Conservation (phyloP, 2,329 filamentous ascomycete species). For the Chaetothyriales sp. region DNA sequence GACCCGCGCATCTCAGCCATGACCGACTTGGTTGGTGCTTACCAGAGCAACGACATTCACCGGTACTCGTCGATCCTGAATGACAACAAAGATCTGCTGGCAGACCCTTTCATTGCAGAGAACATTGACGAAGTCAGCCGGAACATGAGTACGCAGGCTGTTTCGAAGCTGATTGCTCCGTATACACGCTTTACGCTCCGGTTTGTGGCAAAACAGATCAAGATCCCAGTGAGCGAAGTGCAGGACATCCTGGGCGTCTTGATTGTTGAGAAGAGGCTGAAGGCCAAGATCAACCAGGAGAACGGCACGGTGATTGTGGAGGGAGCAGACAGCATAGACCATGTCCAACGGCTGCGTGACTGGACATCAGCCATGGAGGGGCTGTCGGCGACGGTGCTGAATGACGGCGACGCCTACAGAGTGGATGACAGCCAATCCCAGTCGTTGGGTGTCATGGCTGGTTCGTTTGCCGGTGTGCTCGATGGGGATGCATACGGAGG, state of each 20-base stretch:
- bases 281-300: conserved; percentile 79
- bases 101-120: conserved; percentile 91
- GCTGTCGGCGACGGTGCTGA: conserved; percentile 58
- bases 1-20: conserved; percentile 91
- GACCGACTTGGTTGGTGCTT: conserved; percentile 92
- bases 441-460: background rate
- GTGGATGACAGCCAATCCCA: conserved; percentile 27
- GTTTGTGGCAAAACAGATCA: conserved; percentile 78
- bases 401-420: conserved; percentile 55
- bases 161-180: conserved; percentile 81
- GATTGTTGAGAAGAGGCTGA: conserved; percentile 77
- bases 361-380: conserved; percentile 56
- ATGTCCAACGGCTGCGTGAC: conserved; percentile 54
- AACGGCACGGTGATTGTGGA: conserved; percentile 69
- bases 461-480: background rate
- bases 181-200: conserved; percentile 81
- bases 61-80: conserved; percentile 77
- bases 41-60: conserved; percentile 88
- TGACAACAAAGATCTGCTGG: conserved; percentile 73
- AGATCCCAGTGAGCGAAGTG: conserved; percentile 71
- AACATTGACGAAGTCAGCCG: conserved; percentile 98
- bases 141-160: conserved; percentile 92
- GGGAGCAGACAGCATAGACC: conserved; percentile 46
- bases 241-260: conserved; percentile 92
- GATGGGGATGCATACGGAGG: background rate